Evolutionary conservation across 768 basidiomycete genomes (phyloP).

Genomic region (Hygrocybe coccinea): DNA sequence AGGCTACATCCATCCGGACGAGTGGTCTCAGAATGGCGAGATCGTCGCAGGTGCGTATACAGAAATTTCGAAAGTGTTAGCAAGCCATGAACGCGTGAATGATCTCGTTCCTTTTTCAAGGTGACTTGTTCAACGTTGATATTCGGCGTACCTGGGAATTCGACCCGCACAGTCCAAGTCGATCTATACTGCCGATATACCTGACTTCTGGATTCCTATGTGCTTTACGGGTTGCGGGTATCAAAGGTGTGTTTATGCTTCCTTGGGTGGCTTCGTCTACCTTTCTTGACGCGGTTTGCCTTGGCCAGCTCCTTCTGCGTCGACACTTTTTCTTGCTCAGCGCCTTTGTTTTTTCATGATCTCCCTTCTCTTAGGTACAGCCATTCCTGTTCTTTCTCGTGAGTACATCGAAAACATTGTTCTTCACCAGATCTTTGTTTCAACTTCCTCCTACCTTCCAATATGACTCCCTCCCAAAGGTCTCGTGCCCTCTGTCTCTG

Average conservation of each 20-base stretch:
- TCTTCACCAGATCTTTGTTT: not conserved
- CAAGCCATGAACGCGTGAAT: not conserved
- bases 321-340: not conserved
- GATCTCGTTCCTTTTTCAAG: not conserved
- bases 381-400: not conserved
- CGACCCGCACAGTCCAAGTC: not conserved
- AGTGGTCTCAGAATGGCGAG: not conserved
- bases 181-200: not conserved
- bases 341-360: not conserved
- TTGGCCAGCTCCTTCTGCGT: not conserved
- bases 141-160: not conserved
- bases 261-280: not conserved
- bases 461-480: not conserved
- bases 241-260: not conserved
- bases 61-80: not conserved
- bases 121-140: not conserved
- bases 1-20: not conserved
- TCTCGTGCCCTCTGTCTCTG: not conserved
- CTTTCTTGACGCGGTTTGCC: not conserved
- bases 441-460: not conserved
- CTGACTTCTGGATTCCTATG: not conserved
- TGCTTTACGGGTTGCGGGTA: not conserved
- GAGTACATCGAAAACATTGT: not conserved
- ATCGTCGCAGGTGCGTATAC: not conserved
- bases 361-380: not conserved